phyloP scores from a whole-genome alignment of 2,329 filamentous ascomycete genomes.

The Ampelomyces quisqualis region DNA sequence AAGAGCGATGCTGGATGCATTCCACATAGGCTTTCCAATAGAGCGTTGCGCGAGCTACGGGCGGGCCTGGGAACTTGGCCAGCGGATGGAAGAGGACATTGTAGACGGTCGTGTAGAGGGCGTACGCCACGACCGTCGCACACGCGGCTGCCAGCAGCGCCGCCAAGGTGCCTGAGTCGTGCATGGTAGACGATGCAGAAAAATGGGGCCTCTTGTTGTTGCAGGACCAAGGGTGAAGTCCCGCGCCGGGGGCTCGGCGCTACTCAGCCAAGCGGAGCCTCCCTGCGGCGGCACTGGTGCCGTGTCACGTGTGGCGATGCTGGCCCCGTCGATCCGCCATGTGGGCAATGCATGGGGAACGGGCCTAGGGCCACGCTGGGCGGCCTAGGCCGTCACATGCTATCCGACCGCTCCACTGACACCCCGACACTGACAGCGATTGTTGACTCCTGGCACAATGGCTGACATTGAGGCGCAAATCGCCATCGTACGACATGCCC shows the following conservation, averaged over 20 bases:
- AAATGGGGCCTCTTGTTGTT: background rate
- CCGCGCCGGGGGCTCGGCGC: no score
- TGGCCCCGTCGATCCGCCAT: no score
- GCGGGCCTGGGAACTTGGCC: slow-evolving; percentile 47
- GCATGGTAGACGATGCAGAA: background rate
- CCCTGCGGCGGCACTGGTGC: no score
- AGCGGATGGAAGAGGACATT: slow-evolving; percentile 48
- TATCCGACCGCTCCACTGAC: no score
- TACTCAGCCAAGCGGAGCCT: no score
- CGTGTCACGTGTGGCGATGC: no score
- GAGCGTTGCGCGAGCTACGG: slow-evolving; percentile 19
- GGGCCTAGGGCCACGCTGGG: no score
- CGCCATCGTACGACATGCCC: slow-evolving; percentile 4
- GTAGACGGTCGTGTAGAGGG: slow-evolving; percentile 27
- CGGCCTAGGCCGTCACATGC: no score
- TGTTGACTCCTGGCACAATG: background rate
- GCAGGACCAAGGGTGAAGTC: no score
- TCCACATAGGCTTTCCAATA: slow-evolving; percentile 37
- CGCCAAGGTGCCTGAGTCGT: background rate
- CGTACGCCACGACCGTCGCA: slow-evolving; percentile 16
- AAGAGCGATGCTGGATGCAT: slow-evolving; percentile 29
- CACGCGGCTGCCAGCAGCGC: slow-evolving; percentile 15
- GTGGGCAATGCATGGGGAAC: no score
- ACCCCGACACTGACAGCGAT: background rate
- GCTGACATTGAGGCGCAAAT: background rate